Evolutionary conservation across 2,329 filamentous ascomycete genomes (phyloP), one percentile per base, ranked within the genome.

Genomic region (Xylariales sp.): DNA sequence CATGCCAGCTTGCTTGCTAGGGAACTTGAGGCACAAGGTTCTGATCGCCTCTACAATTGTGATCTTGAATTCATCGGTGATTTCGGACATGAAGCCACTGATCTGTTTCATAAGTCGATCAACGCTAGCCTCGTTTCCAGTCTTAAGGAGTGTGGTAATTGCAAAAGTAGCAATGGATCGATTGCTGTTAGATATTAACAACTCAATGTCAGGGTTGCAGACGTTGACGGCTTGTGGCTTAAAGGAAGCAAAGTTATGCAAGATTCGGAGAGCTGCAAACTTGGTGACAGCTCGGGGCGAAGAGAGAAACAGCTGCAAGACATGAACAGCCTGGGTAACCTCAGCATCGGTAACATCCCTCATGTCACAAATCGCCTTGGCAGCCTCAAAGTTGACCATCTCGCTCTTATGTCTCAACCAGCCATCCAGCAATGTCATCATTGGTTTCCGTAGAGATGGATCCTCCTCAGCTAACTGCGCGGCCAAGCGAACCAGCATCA

Each of bases 11-110:
- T 98, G 93, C 70, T 98, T 98, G 69, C 80, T 90, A 23, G 93
- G 93, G 69, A 98, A 98, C 68, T 98, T 98, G 52, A 98, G 73
- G 61, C 91, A 97, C 28, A 98, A 70, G 4, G 93, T 97, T 44
- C 93, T 85, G 57, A 98, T 96, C 29, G 93, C 93, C 64, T 98
- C 93, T 29, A 98, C 91, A 55, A 98, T 95, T n/a, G 93, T 98
- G 51, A 98, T 95, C 74, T 97, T 98, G 75, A 98, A 98, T 64
- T 98, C 93, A 58, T 98, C 93, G 6, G 91, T 96, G 50, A 97
- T 97, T 65, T 97, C 93, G 5, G 90, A 88, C 93, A 98, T 97
- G 70, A 98, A 96, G 27, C 86, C 85, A 17, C 88, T 89, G 46
- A 98, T 97, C 63, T 97, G 90, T 76, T 96, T 96, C 89, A 98